Conservation (phyloP, 2,329 filamentous ascomycete genomes). For the Talaromyces sp. region DNA sequence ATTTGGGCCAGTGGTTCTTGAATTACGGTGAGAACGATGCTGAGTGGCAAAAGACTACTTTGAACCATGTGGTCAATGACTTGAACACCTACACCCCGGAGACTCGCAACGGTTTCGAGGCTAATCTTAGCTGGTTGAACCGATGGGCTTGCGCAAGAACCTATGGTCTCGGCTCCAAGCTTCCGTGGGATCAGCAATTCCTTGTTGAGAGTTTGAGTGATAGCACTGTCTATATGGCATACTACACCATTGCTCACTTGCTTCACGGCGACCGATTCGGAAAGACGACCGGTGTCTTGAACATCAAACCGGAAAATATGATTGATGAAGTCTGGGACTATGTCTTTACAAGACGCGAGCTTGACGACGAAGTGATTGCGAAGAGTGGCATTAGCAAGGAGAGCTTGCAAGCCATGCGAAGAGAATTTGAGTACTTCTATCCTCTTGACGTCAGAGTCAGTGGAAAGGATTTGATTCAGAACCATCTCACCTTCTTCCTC, state of each 20-base stretch:
- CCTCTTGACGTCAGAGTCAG: constrained; percentile 83
- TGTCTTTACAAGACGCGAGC: constrained; percentile 74
- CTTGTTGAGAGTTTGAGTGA: constrained; percentile 90
- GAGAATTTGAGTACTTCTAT: constrained; percentile 97
- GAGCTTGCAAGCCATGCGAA: constrained; percentile 73
- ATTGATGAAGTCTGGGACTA: constrained; percentile 96
- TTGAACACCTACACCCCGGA: constrained; percentile 78
- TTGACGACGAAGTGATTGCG: constrained; percentile 61
- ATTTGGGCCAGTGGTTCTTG: constrained; percentile 96
- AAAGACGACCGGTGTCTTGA: constrained; percentile 62
- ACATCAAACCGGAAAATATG: constrained; percentile 80
- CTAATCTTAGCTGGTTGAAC: constrained; percentile 85
- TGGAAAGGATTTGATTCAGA: constrained; percentile 89
- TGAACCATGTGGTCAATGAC: constrained; percentile 67
- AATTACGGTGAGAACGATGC: constrained; percentile 85
- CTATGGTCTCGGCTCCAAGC: constrained; percentile 87
- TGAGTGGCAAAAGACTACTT: constrained; percentile 73
- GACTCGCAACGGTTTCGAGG: constrained; percentile 75
- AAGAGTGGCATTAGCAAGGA: constrained; percentile 70
- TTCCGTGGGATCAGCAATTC: constrained; percentile 89
- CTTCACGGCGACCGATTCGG: constrained; percentile 87
- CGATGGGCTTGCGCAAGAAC: constrained; percentile 93
- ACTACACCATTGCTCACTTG: constrained; percentile 59
- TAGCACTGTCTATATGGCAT: constrained; percentile 77
- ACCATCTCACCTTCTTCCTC: constrained; percentile 93